These are phyloP conservation scores for Paraphoma chrysanthemicola DNA, from an alignment of 2,329 filamentous ascomycete genomes.

Conservation along the genomic window DNA sequence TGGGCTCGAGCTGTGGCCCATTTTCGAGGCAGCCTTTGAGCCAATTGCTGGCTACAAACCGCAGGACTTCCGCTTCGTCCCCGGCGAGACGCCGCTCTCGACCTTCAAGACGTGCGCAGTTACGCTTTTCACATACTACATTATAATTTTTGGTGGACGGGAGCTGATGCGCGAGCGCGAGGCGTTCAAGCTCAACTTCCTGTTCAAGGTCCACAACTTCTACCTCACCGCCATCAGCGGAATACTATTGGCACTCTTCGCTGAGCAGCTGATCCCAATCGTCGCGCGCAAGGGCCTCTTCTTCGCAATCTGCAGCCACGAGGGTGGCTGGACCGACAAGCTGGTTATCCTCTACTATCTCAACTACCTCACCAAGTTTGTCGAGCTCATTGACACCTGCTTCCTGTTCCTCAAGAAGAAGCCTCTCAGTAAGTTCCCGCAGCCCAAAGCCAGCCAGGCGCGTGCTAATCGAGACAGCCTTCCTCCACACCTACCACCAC, in stretches of 20 bases:
- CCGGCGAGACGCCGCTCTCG: conserved; percentile 85
- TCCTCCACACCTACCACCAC: conserved; percentile 99
- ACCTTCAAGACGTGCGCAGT: conserved; percentile 83
- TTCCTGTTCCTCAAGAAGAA: conserved; percentile 99
- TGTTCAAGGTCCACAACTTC: conserved; percentile 98
- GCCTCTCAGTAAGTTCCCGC: conserved; percentile 73
- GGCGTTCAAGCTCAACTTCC: conserved; percentile 82
- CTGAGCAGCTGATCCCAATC: conserved; percentile 89
- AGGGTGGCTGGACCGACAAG: conserved; percentile 92
- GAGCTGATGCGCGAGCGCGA: conserved; percentile 89
- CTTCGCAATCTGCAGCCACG: conserved; percentile 79
- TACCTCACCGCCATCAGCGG: conserved; percentile 87
- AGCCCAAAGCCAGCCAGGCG: background rate
- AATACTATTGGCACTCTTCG: conserved; percentile 80
- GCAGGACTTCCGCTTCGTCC: conserved; percentile 83
- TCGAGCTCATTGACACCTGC: conserved; percentile 92
- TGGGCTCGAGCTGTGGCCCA: conserved; percentile 88
- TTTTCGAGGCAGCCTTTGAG: conserved; percentile 89
- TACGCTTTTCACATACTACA: conserved; percentile 87
- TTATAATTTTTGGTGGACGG: conserved; percentile 89
- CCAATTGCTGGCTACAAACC: conserved; percentile 79
- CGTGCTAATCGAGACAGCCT: conserved; percentile 59
- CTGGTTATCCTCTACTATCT: conserved; percentile 96
- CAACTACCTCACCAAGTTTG: conserved; percentile 98
- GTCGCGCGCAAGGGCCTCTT: conserved; percentile 83